A percentile compares a stretch with the other conserved stretches of the same genome.
Evolutionary conservation across 805 yeast species (phyloP).

Genomic region (Zygotorulaspora danielsina): DNA sequence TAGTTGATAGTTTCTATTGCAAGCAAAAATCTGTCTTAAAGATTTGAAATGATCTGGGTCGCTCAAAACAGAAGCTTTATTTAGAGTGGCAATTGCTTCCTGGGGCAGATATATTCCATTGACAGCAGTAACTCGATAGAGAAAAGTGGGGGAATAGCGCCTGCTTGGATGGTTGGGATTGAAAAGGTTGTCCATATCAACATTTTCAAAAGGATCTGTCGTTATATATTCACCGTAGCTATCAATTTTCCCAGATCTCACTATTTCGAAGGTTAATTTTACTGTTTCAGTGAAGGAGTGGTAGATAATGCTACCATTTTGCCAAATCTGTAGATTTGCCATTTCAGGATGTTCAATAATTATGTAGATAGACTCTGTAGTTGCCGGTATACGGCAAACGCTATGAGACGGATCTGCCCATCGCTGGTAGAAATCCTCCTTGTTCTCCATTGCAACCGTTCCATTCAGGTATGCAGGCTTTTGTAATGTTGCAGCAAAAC

Average conservation of each 20-base stretch:
- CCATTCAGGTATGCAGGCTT: constrained; percentile 39
- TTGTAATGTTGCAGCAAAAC: constrained; percentile 39
- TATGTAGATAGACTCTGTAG: constrained; percentile 31
- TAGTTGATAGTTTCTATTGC: constrained; percentile 23
- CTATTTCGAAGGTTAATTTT: constrained; percentile 45
- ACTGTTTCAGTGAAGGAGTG: constrained; percentile 41
- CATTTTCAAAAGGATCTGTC: constrained; percentile 15
- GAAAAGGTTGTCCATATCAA: constrained; percentile 9
- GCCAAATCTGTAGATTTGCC: constrained; percentile 5
- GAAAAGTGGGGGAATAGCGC: constrained; percentile 12
- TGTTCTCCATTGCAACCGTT: constrained; percentile 31
- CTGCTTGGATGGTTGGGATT: constrained; percentile 12
- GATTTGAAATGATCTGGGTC: constrained; percentile 6
- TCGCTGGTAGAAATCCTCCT: constrained; percentile 30
- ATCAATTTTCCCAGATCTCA: constrained; percentile 42
- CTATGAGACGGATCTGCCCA: constrained; percentile 25
- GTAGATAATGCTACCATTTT: constrained; percentile 14
- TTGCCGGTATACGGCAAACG: constrained; percentile 18
- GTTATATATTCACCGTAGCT: constrained; percentile 36
- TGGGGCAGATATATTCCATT: constrained; percentile 22
- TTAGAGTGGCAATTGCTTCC: constrained; percentile 10
- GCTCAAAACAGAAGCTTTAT: constrained; percentile 4
- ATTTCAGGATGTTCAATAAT: constrained; percentile 24
- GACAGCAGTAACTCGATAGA: constrained; percentile 20
- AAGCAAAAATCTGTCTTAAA: constrained; percentile 16